These are phyloP conservation scores for Aeschynomene evenia DNA, from an alignment of 306 rosid species.

Conservation along the genomic window DNA sequence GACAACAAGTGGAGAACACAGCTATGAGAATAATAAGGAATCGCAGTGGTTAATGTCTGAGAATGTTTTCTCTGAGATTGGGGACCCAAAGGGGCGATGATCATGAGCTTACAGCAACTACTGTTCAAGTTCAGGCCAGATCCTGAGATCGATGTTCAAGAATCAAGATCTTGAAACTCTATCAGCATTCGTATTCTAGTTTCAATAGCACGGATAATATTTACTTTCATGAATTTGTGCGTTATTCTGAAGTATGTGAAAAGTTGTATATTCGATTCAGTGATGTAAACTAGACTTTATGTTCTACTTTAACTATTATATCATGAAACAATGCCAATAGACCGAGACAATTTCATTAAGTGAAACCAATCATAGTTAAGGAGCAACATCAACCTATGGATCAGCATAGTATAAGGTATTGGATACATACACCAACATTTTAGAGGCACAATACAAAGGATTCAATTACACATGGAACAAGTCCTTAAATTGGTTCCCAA, in stretches of 20 bases:
- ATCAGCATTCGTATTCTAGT: neutral
- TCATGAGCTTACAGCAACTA: neutral
- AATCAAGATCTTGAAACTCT: neutral
- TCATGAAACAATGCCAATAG: too few species aligned
- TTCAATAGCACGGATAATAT: neutral
- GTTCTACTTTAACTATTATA: too few species aligned
- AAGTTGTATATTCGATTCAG: too few species aligned
- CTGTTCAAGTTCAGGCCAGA: neutral
- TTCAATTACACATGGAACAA: conserved; percentile 32
- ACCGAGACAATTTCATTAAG: conserved; percentile 13
- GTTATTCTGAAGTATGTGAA: too few species aligned
- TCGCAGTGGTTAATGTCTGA: neutral
- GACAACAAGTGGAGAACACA: neutral
- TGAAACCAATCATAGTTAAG: conserved; percentile 21
- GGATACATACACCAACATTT: conserved; percentile 31
- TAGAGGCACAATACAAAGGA: conserved; percentile 20
- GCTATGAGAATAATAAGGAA: neutral
- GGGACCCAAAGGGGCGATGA: neutral
- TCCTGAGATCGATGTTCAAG: neutral
- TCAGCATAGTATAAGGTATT: conserved; percentile 22
- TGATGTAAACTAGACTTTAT: too few species aligned
- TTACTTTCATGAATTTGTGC: too few species aligned
- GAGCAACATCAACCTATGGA: conserved; percentile 14
- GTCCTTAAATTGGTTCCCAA: conserved; percentile 15
- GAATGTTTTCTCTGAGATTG: neutral